Conservation (phyloP, 2,329 filamentous ascomycete genomes). For the Sporothrix pallida region DNA sequence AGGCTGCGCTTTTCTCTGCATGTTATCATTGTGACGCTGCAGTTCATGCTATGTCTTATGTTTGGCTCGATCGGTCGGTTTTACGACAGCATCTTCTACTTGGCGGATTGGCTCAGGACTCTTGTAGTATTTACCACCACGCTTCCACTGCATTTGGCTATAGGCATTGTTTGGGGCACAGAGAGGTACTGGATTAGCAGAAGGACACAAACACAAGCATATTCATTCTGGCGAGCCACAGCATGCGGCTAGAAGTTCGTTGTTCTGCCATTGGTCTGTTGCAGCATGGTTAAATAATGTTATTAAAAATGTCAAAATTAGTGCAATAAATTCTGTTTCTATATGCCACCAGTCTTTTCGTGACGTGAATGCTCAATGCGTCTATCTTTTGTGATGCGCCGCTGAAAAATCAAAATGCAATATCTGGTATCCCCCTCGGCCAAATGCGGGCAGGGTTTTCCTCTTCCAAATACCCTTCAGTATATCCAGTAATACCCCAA, state of each 20-base stretch:
- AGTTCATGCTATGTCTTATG: constrained; percentile 20
- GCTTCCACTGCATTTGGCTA: constrained; percentile 30
- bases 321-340: constrained; percentile 11
- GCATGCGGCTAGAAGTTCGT: constrained; percentile 2
- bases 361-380: constrained; percentile 3
- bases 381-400: constrained; percentile 4
- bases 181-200: neutral
- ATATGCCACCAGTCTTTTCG: neutral
- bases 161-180: neutral
- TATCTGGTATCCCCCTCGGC: neutral
- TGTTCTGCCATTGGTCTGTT: neutral
- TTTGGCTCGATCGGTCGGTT: neutral
- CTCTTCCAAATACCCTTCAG: neutral
- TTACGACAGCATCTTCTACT: neutral
- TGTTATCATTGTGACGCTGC: constrained; percentile 4
- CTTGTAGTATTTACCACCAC: constrained; percentile 20
- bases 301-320: neutral
- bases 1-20: constrained; percentile 9
- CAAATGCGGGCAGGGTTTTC: neutral
- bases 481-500: neutral
- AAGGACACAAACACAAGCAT: neutral
- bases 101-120: neutral
- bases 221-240: constrained; percentile 14
- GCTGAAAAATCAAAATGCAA: neutral
- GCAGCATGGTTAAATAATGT: neutral